phyloP scores from a whole-genome alignment of 2,329 filamentous ascomycete species.

The Mycosphaerella arachidis region DNA sequence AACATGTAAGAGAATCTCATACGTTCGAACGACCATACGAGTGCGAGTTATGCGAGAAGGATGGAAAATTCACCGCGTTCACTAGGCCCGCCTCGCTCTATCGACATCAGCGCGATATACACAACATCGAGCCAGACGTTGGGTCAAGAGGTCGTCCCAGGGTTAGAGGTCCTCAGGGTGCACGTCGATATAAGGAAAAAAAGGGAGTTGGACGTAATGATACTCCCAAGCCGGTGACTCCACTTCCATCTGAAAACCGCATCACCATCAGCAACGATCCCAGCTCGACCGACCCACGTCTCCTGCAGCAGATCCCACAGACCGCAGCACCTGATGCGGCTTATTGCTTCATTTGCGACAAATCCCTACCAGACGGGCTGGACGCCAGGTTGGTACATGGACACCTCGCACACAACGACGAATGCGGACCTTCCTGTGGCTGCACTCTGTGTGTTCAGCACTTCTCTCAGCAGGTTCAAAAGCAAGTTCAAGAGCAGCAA shows the following conservation, averaged over 20 bases:
- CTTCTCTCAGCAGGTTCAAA: background rate
- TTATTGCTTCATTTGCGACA: background rate
- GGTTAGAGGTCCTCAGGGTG: background rate
- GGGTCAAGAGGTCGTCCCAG: background rate
- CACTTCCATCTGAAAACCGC: background rate
- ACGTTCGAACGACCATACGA: slow-evolving; percentile 13
- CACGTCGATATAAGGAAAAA: background rate
- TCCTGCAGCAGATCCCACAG: background rate
- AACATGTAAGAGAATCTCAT: slow-evolving; percentile 21
- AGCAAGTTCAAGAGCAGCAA: too few species aligned
- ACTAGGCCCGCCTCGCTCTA: slow-evolving; percentile 3
- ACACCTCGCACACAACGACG: background rate
- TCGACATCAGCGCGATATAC: slow-evolving; percentile 3
- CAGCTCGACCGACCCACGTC: background rate
- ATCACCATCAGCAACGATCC: background rate
- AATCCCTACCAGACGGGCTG: background rate
- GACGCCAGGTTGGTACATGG: background rate
- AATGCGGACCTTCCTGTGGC: background rate
- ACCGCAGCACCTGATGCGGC: background rate
- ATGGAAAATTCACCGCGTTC: background rate
- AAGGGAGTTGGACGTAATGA: background rate
- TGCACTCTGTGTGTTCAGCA: background rate
- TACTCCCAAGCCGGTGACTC: background rate
- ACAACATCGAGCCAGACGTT: background rate
- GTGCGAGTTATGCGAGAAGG: slow-evolving; percentile 13